Evolutionary conservation across 108 stramenopile genomes (phyloP), one percentile per base, ranked within the genome.

Genomic region (Skeletonema grethae): DNA sequence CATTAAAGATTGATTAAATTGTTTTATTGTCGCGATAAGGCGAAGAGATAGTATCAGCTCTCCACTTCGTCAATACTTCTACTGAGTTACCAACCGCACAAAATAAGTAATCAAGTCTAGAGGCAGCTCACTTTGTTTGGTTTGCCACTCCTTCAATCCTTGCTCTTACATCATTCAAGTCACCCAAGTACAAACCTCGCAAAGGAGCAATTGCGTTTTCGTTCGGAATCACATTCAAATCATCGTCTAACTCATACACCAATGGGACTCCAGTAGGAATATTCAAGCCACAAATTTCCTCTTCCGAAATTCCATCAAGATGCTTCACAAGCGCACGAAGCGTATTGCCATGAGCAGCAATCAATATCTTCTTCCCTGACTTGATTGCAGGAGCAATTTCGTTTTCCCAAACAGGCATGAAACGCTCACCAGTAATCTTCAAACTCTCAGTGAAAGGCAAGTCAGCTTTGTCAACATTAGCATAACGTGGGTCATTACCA

Each of bases 271-370:
- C 97, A 16, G 98, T 98, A 12, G 99, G 99, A 71, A 99, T 97
- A 77, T 99, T 98, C 75, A 99, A 82, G 25, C 79, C 96, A 18
- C 86, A 82, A 72, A 99, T 98, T 13, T 87, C 98, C 0, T 99
- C 96, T 31, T 84, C 83, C n/a, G 90, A 81, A 73, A 99, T 99
- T 62, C 74, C 85, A 75, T 99, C 99, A 76, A 99, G 87, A 82
- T 97, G 92, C 85, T 98, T 97, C 43, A 99, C 97, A 20, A 99
- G 87, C 4, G 98, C 98, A 11, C 99, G 95, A n/a, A 99, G 84
- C 12, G 96, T 96, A 80, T 99, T 99, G 38, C 98, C 99, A 73
- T 99, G 99, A 7, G 98, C 98, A 24, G 96, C 98, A 83, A 99
- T 97, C 22, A 99, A 74, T 12, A 99, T 80, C 53, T 84, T 93